Evolutionary conservation across 106 monocot genomes (phyloP).

Genomic region (Allium cepa): DNA sequence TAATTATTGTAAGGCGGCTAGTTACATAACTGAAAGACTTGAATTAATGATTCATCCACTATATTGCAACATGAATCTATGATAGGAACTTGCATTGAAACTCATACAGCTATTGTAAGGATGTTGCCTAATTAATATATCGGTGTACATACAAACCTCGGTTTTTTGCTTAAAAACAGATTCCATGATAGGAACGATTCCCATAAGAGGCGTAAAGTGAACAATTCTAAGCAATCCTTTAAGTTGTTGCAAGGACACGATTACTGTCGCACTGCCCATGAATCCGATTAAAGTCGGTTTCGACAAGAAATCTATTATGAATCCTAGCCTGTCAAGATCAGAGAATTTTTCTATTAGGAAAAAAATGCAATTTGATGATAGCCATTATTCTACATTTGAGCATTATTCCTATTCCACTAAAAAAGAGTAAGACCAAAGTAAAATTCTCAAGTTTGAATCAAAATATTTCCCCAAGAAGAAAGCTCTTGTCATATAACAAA

Average conservation of each 20-base stretch:
- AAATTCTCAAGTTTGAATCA: too few relatives aligned
- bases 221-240: conserved; percentile 73
- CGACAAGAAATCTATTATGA: conserved; percentile 83
- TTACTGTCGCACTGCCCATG: conserved; percentile 84
- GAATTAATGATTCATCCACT: not conserved
- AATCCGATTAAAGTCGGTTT: conserved; percentile 74
- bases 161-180: conserved; percentile 54
- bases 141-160: conserved; percentile 34
- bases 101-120: too few relatives aligned
- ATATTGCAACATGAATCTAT: not conserved
- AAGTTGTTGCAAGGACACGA: conserved; percentile 83
- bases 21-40: not conserved
- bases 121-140: not conserved
- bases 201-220: conserved; percentile 78
- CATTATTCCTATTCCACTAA: not conserved
- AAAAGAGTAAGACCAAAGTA: not conserved
- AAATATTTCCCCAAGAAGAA: too few relatives aligned
- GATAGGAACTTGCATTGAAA: too few relatives aligned
- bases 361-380: not conserved
- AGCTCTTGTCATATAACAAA: too few relatives aligned
- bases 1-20: too few relatives aligned
- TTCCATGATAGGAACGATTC: conserved; percentile 54
- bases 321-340: conserved; percentile 46
- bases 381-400: conserved; percentile 2
- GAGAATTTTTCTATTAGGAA: not conserved